Evolutionary conservation across 169 alveolate genomes (phyloP).

Genomic region (Eimeria necatrix): DNA sequence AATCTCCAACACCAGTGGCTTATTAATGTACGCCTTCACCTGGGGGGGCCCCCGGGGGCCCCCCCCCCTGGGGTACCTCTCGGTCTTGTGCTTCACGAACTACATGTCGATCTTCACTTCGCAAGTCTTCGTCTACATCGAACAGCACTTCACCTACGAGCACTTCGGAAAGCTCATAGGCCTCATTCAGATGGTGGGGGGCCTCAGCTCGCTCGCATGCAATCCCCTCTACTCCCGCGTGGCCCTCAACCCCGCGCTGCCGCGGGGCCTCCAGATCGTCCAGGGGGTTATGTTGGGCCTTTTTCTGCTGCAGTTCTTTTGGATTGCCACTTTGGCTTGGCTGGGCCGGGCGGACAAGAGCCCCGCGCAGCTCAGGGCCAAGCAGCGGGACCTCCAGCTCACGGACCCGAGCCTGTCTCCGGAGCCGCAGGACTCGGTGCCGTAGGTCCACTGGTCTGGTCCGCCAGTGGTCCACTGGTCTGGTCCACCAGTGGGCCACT

Average conservation of each 20-base stretch:
- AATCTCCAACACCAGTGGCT: conserved; percentile 79
- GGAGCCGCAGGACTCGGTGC: neutral
- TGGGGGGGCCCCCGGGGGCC: no score
- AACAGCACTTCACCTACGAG: conserved; percentile 80
- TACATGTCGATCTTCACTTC: conserved; percentile 83
- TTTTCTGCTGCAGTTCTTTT: conserved; percentile 28
- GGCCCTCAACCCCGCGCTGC: neutral
- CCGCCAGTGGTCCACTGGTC: no score
- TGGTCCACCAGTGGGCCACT: no score
- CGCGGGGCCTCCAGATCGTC: neutral
- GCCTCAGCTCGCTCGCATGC: conserved; percentile 79
- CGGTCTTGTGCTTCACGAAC: conserved; percentile 82
- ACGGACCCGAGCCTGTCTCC: neutral
- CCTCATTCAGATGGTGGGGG: conserved; percentile 83
- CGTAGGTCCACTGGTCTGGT: no score
- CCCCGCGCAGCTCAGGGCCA: neutral
- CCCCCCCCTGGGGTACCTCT: conserved; percentile 77
- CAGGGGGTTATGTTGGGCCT: conserved; percentile 62
- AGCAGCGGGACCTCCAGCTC: neutral
- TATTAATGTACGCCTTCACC: conserved; percentile 83
- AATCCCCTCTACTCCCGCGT: conserved; percentile 78
- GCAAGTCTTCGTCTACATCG: conserved; percentile 83
- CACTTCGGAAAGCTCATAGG: conserved; percentile 86
- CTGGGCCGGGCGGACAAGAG: neutral
- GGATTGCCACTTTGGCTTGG: neutral